A percentile compares a stretch with the other conserved stretches of the same genome.
phyloP scores from a whole-genome alignment of 179 eudicot species.

The Corrigiola litoralis region DNA sequence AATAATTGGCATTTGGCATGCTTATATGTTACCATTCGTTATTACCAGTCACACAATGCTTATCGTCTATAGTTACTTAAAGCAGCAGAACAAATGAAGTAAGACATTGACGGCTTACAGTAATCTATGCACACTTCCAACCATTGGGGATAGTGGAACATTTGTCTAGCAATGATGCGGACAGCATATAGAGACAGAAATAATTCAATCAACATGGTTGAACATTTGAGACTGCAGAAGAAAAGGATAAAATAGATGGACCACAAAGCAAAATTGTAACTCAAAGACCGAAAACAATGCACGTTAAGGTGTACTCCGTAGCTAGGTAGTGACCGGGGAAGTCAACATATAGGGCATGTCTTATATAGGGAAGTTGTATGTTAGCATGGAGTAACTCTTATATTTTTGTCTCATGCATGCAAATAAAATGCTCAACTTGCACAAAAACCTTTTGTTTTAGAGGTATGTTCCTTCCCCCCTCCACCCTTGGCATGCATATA shows the following conservation, averaged over 20 bases:
- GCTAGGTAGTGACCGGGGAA: constrained; percentile 24
- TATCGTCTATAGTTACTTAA: too few species aligned
- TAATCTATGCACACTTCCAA: constrained; percentile 12
- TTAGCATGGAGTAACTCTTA: not conserved
- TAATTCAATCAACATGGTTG: constrained; percentile 3
- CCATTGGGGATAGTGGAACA: constrained; percentile 14
- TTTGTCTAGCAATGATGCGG: constrained; percentile 15
- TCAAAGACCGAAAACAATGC: not conserved
- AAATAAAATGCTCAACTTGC: not conserved
- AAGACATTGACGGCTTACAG: not conserved
- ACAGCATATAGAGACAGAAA: constrained; percentile 3
- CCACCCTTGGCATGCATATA: too few species aligned
- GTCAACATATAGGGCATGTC: constrained; percentile 14
- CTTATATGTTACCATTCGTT: too few species aligned
- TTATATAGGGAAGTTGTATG: constrained; percentile 1
- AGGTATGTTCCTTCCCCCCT: too few species aligned
- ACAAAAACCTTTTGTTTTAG: not conserved
- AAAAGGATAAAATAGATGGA: not conserved
- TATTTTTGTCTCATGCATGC: not conserved
- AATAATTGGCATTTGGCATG: too few species aligned
- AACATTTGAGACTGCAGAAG: not conserved
- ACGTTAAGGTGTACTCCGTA: not conserved
- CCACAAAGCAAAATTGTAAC: too few species aligned
- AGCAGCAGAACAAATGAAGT: too few species aligned
- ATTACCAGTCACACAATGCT: not conserved